Conservation (phyloP, 768 basidiomycete species). For the Lactarius hatsudake region DNA sequence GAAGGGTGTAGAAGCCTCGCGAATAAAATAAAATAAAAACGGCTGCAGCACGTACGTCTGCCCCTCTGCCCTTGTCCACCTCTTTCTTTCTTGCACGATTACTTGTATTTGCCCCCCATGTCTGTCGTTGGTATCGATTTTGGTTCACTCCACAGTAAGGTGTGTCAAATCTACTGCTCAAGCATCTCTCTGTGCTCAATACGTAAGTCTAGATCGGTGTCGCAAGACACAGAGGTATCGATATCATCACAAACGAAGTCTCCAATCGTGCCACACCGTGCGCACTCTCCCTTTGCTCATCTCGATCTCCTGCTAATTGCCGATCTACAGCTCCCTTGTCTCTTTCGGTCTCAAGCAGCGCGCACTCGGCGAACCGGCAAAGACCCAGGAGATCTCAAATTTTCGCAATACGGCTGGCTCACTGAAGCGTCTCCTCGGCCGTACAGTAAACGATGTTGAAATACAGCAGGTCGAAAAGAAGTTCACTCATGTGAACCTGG, state of each 20-base stretch:
- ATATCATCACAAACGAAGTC: constrained; percentile 97
- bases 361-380: constrained; percentile 89
- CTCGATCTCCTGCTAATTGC: background rate
- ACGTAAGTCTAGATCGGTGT: constrained; percentile 74
- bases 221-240: constrained; percentile 92
- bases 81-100: constrained; percentile 4
- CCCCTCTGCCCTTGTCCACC: constrained; percentile 13
- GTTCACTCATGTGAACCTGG: constrained; percentile 82
- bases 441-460: constrained; percentile 77
- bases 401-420: constrained; percentile 96
- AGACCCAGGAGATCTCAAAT: constrained; percentile 97
- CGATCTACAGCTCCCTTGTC: constrained; percentile 71
- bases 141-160: constrained; percentile 88
- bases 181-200: constrained; percentile 10
- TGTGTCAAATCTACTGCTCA: constrained; percentile 33
- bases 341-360: constrained; percentile 92
- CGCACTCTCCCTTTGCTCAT: constrained; percentile 36
- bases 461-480: constrained; percentile 83
- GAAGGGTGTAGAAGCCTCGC: constrained; percentile 26
- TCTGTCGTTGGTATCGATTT: constrained; percentile 95
- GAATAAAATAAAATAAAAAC: constrained; percentile 27
- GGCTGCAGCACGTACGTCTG: background rate
- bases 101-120: constrained; percentile 43
- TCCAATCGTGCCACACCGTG: constrained; percentile 97
- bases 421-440: constrained; percentile 86